These are phyloP conservation scores for Pichia cabralensis DNA, from an alignment of 805 yeast species.

Conservation along the genomic window DNA sequence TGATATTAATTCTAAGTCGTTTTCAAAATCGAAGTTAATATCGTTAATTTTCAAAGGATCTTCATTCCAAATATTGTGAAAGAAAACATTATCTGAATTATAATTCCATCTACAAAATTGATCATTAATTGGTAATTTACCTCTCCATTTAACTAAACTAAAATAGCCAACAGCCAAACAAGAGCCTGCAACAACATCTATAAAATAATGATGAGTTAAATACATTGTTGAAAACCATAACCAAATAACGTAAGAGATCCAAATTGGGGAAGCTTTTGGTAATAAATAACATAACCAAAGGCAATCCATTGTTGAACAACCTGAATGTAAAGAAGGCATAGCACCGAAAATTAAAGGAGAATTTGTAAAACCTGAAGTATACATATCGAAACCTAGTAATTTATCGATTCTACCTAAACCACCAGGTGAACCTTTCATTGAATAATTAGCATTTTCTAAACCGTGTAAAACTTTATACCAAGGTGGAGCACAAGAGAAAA, in stretches of 20 bases:
- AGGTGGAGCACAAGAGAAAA: conserved; percentile 94
- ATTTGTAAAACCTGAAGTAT: conserved; percentile 70
- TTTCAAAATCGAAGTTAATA: conserved; percentile 1
- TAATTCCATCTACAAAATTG: conserved; percentile 41
- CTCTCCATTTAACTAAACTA: conserved; percentile 52
- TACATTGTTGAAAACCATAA: conserved; percentile 99
- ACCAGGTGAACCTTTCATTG: conserved; percentile 92
- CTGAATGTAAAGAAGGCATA: conserved; percentile 77
- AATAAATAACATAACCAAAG: conserved; percentile 75
- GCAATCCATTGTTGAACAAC: conserved; percentile 90
- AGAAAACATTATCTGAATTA: conserved; percentile 7
- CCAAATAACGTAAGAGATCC: conserved; percentile 78
- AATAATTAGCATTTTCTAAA: conserved; percentile 79
- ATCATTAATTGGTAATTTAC: conserved; percentile 43
- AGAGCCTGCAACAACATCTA: conserved; percentile 92
- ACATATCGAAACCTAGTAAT: conserved; percentile 69
- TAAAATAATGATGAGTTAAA: conserved; percentile 90
- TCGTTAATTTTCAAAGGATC: conserved; percentile 16
- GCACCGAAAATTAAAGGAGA: conserved; percentile 89
- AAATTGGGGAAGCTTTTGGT: conserved; percentile 56
- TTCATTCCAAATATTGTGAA: conserved; percentile 10
- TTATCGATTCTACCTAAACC: conserved; percentile 84
- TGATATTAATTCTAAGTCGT: background rate
- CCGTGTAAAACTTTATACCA: conserved; percentile 89
- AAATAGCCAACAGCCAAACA: conserved; percentile 66